Conservation (phyloP, 371 early-diverging fungal genomes). For the Apophysomyces trapeziformis region DNA sequence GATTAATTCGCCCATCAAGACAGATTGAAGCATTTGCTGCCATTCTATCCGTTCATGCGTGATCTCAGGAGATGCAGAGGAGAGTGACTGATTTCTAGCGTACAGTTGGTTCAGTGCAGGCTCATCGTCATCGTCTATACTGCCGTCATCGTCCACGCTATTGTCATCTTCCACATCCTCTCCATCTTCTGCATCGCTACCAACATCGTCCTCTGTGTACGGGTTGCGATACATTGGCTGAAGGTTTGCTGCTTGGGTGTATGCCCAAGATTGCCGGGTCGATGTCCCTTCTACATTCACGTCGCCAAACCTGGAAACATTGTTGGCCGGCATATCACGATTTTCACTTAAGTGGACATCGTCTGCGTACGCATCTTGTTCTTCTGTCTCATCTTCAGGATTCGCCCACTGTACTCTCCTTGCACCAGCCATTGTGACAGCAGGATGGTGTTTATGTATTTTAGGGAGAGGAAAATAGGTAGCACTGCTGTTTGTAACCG, state of each 20-base stretch:
- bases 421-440: constrained; percentile 26
- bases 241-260: neutral
- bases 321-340: neutral
- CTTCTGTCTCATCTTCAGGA: constrained; percentile 22
- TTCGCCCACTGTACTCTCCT: constrained; percentile 42
- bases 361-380: constrained; percentile 1
- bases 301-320: neutral
- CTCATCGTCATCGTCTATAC: constrained; percentile 25
- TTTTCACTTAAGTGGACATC: constrained; percentile 11
- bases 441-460: neutral
- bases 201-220: constrained; percentile 37
- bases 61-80: constrained; percentile 53
- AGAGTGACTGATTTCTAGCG: constrained; percentile 38
- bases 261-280: constrained; percentile 7
- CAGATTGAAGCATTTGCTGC: constrained; percentile 87
- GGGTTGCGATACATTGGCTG: constrained; percentile 12
- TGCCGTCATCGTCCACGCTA: constrained; percentile 30
- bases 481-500: neutral
- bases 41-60: constrained; percentile 78
- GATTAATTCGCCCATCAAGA: constrained; percentile 85
- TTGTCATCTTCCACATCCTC: constrained; percentile 36
- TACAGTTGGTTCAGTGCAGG: constrained; percentile 40
- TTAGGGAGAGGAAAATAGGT: neutral
- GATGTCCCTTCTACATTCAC: neutral
- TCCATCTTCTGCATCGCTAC: constrained; percentile 34